Conservation (phyloP, 176 grass and related monocot genomes). For the Lolium perenne region DNA sequence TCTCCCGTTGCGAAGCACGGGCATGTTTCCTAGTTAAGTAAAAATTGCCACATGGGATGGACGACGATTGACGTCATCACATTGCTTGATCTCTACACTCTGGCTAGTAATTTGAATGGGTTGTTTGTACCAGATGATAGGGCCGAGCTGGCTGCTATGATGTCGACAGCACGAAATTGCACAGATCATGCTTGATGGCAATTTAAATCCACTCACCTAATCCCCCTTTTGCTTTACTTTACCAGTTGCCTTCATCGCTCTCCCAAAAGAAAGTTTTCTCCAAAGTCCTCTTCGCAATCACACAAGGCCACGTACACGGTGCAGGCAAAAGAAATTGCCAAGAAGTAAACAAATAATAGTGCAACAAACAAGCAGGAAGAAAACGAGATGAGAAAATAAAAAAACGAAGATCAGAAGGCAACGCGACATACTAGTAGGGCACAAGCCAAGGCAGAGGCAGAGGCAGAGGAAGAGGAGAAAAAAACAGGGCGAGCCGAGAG, state of each 20-base stretch:
- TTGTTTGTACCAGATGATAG: conserved; percentile 19
- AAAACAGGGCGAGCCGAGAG: neutral
- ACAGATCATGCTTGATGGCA: conserved; percentile 46
- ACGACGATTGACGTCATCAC: neutral
- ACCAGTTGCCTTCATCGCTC: conserved; percentile 27
- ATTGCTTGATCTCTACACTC: neutral
- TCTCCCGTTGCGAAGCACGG: no score
- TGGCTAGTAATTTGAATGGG: neutral
- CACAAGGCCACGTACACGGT: neutral
- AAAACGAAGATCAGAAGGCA: neutral
- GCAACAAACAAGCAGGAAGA: neutral
- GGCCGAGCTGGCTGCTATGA: conserved; percentile 44
- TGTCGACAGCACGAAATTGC: conserved; percentile 44
- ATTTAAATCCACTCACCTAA: conserved; percentile 42
- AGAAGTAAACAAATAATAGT: neutral
- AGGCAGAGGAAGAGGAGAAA: no score
- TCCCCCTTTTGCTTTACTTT: conserved; percentile 6
- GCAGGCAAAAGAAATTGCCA: neutral
- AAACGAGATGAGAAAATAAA: neutral
- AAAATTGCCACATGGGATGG: no score
- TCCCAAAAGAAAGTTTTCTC: neutral
- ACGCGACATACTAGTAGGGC: neutral
- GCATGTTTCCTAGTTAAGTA: no score
- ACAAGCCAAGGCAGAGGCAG: no score
- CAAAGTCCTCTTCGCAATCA: conserved; percentile 37